Evolutionary conservation across 306 rosid species (phyloP).

Genomic region (Quercus parvula): DNA sequence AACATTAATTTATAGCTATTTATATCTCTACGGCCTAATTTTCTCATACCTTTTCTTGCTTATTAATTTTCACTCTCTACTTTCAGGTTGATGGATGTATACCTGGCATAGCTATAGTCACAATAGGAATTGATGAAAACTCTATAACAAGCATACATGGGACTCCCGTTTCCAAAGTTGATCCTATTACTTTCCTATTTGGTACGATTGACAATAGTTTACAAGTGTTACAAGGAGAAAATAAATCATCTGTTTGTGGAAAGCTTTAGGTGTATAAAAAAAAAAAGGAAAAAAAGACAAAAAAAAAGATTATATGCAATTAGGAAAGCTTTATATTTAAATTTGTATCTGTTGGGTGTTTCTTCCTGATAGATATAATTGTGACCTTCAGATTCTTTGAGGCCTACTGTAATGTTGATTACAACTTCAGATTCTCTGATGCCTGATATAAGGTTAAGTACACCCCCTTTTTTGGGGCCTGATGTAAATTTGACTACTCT

Average conservation of each 20-base stretch:
- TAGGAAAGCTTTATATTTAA: not conserved
- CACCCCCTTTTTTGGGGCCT: conserved; percentile 14
- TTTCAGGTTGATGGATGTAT: too few species aligned
- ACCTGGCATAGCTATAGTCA: too few species aligned
- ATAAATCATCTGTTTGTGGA: not conserved
- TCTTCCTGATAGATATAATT: conserved; percentile 9
- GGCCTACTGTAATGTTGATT: conserved; percentile 73
- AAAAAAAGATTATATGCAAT: too few species aligned
- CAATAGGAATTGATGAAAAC: conserved; percentile 44
- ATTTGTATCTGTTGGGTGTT: not conserved
- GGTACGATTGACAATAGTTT: conserved; percentile 40
- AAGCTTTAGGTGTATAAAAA: not conserved
- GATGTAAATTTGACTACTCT: conserved; percentile 28
- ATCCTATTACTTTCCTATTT: conserved; percentile 70
- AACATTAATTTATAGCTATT: too few species aligned
- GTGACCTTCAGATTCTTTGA: conserved; percentile 59
- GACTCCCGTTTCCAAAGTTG: conserved; percentile 60
- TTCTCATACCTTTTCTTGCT: not conserved
- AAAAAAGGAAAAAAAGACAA: too few species aligned
- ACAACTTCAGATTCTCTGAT: conserved; percentile 2
- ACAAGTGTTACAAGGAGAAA: not conserved
- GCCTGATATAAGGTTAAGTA: too few species aligned
- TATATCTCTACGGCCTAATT: too few species aligned
- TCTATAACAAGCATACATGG: conserved; percentile 66
- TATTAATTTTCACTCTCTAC: too few species aligned